Base-by-base conservation (phyloP, 2,329 filamentous ascomycete species). In the Beauveria sp. region DNA sequence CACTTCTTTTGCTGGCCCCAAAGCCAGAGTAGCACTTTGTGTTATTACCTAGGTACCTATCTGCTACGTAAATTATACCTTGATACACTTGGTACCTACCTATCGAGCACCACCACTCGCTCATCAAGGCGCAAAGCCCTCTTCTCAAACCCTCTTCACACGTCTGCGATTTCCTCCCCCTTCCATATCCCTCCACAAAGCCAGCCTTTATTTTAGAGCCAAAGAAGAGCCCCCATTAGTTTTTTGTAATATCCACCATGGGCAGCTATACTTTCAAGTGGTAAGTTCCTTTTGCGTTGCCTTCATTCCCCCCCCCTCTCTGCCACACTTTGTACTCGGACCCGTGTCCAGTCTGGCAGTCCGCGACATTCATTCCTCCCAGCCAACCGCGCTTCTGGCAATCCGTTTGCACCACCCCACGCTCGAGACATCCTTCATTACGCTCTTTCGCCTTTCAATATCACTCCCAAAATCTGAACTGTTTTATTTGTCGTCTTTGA, bases 201-300 rank as follows among this genome's bases (percentile, higher is more conserved):
- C 14, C n/a, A 30, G 46, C 46, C 46, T 24, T 48, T 48, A 37
- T 37, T 14, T 34, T 43, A n/a, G 46, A 28, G 43, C 54, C 4
- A 34, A 40, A 37, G 10, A 37, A 43, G 43, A 57, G 63, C 59
- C 54, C 64, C 56, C 62, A 61, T 61, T 59, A 63, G 64, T 58
- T 62, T 62, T 57, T 55, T 58, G 58, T 66, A 67, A 62, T 67
- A 62, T 62, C 66, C 69, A 76, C 70, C 66, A 87, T 88, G 84
- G 85, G 84, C 69, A 87, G 78, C 76, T 88, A 84, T 71, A 84
- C 84, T 55, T 89, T 89, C 78, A 86, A 82, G 73, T 89, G 86
- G 86, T 89, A 76, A 76, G 85, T 73, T 55, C 47, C 53, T 55
- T 46, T 50, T 43, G 47, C 43, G 57, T 18, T 10, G 26, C 37